Evolutionary conservation across 306 rosid genomes (phyloP).

Genomic region (Sicyos edulis): DNA sequence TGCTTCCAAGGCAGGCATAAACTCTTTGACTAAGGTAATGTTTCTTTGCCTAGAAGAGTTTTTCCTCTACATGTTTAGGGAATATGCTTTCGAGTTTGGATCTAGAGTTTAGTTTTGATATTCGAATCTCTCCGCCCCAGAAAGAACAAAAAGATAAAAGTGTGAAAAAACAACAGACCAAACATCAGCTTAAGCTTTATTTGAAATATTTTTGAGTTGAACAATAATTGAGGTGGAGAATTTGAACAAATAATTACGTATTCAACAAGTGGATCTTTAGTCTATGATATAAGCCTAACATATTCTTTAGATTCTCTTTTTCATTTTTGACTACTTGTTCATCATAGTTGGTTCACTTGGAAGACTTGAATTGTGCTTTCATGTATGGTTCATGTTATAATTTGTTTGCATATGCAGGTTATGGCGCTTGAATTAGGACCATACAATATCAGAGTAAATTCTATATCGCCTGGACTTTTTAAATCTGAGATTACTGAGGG

Average conservation of each 20-base stretch:
- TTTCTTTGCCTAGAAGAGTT: background rate
- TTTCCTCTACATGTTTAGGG: background rate
- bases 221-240: too few species aligned
- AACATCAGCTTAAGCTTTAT: background rate
- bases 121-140: too few species aligned
- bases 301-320: background rate
- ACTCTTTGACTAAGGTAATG: constrained; percentile 50
- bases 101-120: too few species aligned
- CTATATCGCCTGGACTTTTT: constrained; percentile 71
- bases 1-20: constrained; percentile 50
- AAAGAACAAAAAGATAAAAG: too few species aligned
- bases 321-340: too few species aligned
- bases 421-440: constrained; percentile 79
- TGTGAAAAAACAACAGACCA: background rate
- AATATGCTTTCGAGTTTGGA: background rate
- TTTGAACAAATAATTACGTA: too few species aligned
- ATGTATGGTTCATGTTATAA: background rate
- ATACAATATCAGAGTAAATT: constrained; percentile 69
- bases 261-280: too few species aligned
- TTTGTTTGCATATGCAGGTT: constrained; percentile 33
- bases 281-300: background rate
- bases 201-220: too few species aligned
- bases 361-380: background rate
- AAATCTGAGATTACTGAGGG: constrained; percentile 66
- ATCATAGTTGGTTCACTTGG: background rate